Evolutionary conservation across 768 basidiomycete genomes (phyloP), one percentile per base, ranked within the genome.

Genomic region (Lactarius indigo): DNA sequence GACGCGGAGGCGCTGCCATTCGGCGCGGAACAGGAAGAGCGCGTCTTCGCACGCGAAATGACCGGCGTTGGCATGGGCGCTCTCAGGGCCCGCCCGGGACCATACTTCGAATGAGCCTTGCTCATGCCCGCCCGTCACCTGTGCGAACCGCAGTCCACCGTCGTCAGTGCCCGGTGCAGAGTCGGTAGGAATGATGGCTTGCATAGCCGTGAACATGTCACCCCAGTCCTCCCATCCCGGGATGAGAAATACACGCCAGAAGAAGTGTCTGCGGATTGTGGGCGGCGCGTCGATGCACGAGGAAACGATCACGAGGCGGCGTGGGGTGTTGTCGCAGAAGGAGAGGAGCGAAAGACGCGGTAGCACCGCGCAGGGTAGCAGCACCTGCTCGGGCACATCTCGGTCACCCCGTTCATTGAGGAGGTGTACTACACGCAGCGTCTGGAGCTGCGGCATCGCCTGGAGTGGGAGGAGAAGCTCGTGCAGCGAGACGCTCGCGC

Each of bases 241-340:
- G 37, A 39, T 15, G 37, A 39, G 37, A 39, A 13, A 39, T 39
- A 15, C 37, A 5, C 62, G 66, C 66, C 66, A 68, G 58, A 64
- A 60, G 41, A 68, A 26, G 58, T 59, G 57, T 31, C 54, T 35
- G 41, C 66, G 66, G 28, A 64, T 52, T 2, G 66, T 68, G 10
- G 50, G 15, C 12, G 62, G 66, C 0, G 52, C 62, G 33, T 64
- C 62, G 52, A 68, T 60, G 52, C n/a, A 52, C 35, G 31, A 26
- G 17, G 56, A 17, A 20, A 68, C 57, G 13, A 59, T 4, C 52
- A 56, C 58, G 62, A 64, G 55, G 8, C 58, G 52, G 1, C 52
- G 62, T 4, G 63, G 66, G 9, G 62, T 56, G 26, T 50, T 59
- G 17, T 64, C 62, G 7, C 52, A 33, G 58, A 68, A 59, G 3